Evolutionary conservation across 108 stramenopile genomes (phyloP).

Genomic region (Poteriospumella lacustris): DNA sequence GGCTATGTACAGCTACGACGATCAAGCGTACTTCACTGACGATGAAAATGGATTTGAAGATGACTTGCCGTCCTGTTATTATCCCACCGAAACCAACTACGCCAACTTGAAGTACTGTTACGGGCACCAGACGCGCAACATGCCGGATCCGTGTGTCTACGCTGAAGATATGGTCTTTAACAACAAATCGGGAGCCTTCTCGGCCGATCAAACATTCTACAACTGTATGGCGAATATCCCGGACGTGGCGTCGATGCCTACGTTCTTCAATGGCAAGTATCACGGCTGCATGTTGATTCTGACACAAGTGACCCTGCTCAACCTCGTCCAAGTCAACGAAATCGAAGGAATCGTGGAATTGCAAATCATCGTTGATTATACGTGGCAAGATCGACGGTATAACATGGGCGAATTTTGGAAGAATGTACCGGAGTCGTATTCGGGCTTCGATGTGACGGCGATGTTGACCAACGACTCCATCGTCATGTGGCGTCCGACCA

Average conservation of each 20-base stretch:
- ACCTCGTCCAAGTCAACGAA: not conserved
- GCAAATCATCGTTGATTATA: not conserved
- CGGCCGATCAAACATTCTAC: not conserved
- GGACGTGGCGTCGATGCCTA: not conserved
- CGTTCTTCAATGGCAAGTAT: not conserved
- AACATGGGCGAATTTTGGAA: not conserved
- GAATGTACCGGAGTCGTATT: not conserved
- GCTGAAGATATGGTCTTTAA: too few relatives aligned
- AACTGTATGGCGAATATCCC: not conserved
- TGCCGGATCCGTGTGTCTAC: too few relatives aligned
- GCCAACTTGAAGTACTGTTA: too few relatives aligned
- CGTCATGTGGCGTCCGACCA: not conserved
- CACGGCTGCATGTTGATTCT: not conserved
- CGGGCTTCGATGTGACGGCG: not conserved
- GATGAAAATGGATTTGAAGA: too few relatives aligned
- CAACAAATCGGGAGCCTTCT: not conserved
- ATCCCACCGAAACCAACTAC: too few relatives aligned
- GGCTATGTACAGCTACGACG: too few relatives aligned
- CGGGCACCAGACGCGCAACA: too few relatives aligned
- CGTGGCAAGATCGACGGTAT: not conserved
- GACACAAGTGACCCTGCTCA: not conserved
- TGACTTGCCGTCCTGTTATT: too few relatives aligned
- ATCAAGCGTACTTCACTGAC: too few relatives aligned
- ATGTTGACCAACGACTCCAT: not conserved
- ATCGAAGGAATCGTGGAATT: not conserved